These are phyloP conservation scores for Lophiotrema nucula DNA, from an alignment of 495 filamentous ascomycete species.

Conservation along the genomic window DNA sequence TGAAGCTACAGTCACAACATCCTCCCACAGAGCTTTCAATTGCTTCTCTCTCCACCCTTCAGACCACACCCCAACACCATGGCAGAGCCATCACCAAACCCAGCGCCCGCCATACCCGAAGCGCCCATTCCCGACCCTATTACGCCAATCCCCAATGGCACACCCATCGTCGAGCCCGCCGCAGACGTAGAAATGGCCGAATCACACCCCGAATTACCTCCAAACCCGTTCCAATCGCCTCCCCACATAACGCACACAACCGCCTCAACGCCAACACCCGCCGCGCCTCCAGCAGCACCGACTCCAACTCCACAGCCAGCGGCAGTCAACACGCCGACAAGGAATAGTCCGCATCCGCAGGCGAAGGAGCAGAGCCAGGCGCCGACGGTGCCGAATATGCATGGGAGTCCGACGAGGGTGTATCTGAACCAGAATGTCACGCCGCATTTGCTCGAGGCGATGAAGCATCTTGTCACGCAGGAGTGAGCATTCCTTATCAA, in stretches of 20 bases:
- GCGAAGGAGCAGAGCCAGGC: slow-evolving; percentile 42
- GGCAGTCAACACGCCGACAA: slow-evolving; percentile 2
- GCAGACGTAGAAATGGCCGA: slow-evolving; percentile 24
- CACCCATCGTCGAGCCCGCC: neutral
- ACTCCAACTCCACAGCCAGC: slow-evolving; percentile 1
- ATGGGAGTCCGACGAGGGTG: slow-evolving; percentile 81
- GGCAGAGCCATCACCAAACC: slow-evolving; percentile 9
- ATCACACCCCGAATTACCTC: slow-evolving; percentile 1
- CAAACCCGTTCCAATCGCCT: neutral
- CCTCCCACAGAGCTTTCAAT: too few relatives aligned
- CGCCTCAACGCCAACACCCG: slow-evolving; percentile 4
- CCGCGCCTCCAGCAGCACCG: slow-evolving; percentile 3
- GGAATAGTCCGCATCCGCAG: slow-evolving; percentile 34
- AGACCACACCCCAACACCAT: too few relatives aligned
- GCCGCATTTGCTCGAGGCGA: slow-evolving; percentile 78
- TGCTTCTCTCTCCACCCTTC: too few relatives aligned
- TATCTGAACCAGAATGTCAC: slow-evolving; percentile 91
- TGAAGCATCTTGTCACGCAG: slow-evolving; percentile 82
- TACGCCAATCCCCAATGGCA: slow-evolving; percentile 19
- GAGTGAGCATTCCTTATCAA: slow-evolving; percentile 58
- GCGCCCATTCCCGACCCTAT: neutral
- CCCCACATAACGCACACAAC: neutral
- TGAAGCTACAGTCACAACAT: too few relatives aligned
- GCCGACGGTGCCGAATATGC: slow-evolving; percentile 46
- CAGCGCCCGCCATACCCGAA: neutral